Evolutionary conservation across 225 moss, liverwort and hornwort species (phyloP), one percentile per base, ranked within the genome.

Genomic region (Rhytidiadelphus loreus): DNA sequence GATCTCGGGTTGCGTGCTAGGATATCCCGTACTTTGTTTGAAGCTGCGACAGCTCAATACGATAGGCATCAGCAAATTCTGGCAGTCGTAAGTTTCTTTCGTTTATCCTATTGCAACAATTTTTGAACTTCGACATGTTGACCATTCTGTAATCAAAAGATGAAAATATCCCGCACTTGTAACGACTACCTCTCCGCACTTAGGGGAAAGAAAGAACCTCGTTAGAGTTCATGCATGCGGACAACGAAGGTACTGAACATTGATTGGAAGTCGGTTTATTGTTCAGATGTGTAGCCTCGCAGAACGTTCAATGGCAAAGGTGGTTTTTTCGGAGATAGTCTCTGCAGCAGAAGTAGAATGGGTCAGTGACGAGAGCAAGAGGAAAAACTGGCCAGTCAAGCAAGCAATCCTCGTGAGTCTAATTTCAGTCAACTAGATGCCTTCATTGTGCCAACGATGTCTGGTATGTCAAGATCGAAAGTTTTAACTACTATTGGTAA

Each of bases 211-310:
- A 63, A 63, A 82, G 63, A 52, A 32, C n/a, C 11, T 85, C 65
- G 59, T 60, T 53, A 37, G 41, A 50, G 84, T 87, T 85, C 25
- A 77, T 77, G 63, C 64, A 81, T 81, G 62, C 26, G 39, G 84
- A 81, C 63, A n/a, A 58, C 59, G 43, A 52, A 41, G 28, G 29
- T 63, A 79, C 41, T 78, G 41, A 73, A 73, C 59, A 73, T 86
- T 84, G 62, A 84, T 50, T 63, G 57, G 44, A 77, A 72, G 37
- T 58, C 33, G 23, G 62, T 71, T 90, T 71, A 20, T 85, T 92
- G 83, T 91, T 81, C 93, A 98, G 98, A 88, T 98, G 86, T 96
- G 96, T 89, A 93, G 90, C 89, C 96, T 98, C 91, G 98, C 96
- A 83, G 95, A 96, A 80, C 82, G 90, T 92, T 89, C 98, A 50